Conservation (phyloP, 805 yeast genomes). For the Sugiyamaella marilandica region DNA sequence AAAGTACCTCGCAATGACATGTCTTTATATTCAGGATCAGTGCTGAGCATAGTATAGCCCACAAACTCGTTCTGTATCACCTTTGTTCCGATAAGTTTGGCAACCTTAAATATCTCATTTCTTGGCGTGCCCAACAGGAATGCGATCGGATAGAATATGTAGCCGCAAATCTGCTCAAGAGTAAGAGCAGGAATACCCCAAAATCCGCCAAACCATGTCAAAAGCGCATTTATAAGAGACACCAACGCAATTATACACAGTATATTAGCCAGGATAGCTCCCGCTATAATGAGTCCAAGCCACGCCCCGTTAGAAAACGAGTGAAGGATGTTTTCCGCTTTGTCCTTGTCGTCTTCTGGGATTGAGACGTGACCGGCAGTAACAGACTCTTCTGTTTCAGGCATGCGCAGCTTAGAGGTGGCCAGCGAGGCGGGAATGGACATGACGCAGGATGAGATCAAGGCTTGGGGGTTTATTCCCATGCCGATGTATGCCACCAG, state of each 20-base stretch:
- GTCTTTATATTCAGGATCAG: conserved; percentile 37
- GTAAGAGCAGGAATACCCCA: conserved; percentile 54
- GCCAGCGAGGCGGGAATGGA: conserved; percentile 62
- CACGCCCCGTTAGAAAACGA: conserved; percentile 57
- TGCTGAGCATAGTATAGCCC: conserved; percentile 41
- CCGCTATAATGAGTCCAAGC: conserved; percentile 53
- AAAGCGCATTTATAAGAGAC: conserved; percentile 49
- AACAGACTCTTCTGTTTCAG: conserved; percentile 53
- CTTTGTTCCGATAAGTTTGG: conserved; percentile 51
- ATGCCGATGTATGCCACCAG: conserved; percentile 58
- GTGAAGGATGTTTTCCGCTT: conserved; percentile 49
- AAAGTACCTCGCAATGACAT: conserved; percentile 49
- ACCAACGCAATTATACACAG: conserved; percentile 59
- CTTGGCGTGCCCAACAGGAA: conserved; percentile 56
- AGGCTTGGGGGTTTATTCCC: conserved; percentile 58
- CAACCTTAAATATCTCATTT: conserved; percentile 46
- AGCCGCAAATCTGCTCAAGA: conserved; percentile 52
- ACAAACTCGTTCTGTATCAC: conserved; percentile 60
- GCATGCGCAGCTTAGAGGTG: conserved; percentile 53
- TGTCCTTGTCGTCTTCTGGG: conserved; percentile 41
- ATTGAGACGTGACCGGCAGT: conserved; percentile 47
- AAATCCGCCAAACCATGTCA: conserved; percentile 57
- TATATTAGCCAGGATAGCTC: conserved; percentile 52
- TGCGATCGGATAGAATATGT: conserved; percentile 55
- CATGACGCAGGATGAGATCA: conserved; percentile 65